Evolutionary conservation across 225 moss, liverwort and hornwort species (phyloP).

Genomic region (Physcomitrium patens): DNA sequence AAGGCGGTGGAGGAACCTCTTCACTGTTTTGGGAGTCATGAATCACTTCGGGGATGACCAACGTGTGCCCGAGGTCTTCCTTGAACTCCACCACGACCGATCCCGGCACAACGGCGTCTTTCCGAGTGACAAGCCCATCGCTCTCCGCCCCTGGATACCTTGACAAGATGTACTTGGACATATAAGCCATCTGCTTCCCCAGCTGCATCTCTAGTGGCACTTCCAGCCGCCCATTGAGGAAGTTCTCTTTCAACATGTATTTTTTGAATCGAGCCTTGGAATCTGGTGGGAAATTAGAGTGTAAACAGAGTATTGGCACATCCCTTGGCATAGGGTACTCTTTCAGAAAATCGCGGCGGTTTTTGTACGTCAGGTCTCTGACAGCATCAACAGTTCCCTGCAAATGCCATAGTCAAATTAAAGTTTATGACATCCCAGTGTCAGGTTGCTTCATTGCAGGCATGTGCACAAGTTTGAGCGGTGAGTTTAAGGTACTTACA

Average conservation of each 20-base stretch:
- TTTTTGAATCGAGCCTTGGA: constrained; percentile 51
- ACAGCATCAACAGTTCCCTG: constrained; percentile 85
- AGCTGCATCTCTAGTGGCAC: constrained; percentile 54
- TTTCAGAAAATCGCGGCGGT: constrained; percentile 60
- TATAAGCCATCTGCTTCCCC: constrained; percentile 49
- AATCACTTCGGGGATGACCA: constrained; percentile 47
- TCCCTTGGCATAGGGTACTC: constrained; percentile 58
- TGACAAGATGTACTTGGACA: constrained; percentile 42
- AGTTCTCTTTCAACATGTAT: constrained; percentile 49
- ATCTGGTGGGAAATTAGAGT: constrained; percentile 72
- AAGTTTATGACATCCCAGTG: too few relatives aligned
- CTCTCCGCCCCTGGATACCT: constrained; percentile 63
- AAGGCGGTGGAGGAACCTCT: constrained; percentile 14
- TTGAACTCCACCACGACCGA: constrained; percentile 69
- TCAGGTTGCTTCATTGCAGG: too few relatives aligned
- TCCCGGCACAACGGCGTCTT: constrained; percentile 83
- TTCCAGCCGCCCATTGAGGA: constrained; percentile 30
- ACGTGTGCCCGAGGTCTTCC: constrained; percentile 74
- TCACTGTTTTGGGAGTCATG: not conserved
- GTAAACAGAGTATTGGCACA: constrained; percentile 73
- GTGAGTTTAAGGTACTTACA: constrained; percentile 40
- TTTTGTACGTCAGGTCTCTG: constrained; percentile 77
- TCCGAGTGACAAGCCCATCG: constrained; percentile 86
- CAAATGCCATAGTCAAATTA: not conserved
- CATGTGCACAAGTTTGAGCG: not conserved